Percentiles rank a stretch among this genome's conserved stretches.
phyloP scores from a whole-genome alignment of 495 filamentous ascomycete species.

The Collariella sp. region DNA sequence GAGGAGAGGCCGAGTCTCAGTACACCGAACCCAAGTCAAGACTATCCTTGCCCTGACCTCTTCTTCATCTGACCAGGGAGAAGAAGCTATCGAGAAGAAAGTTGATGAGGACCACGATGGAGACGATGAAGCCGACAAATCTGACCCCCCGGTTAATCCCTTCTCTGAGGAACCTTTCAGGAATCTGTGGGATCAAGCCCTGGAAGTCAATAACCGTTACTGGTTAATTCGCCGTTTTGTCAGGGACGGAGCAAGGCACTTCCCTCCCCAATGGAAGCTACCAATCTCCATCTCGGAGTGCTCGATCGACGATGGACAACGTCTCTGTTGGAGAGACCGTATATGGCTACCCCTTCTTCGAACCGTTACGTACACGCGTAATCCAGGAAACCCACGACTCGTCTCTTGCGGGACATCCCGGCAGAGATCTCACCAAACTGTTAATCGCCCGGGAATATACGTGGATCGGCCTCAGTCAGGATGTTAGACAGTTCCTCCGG shows the following conservation, averaged over 20 bases:
- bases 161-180: background rate
- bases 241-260: background rate
- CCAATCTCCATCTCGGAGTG: constrained; percentile 1
- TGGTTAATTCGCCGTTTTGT: background rate
- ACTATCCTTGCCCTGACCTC: too few species aligned
- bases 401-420: background rate
- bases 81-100: too few species aligned
- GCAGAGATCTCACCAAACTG: background rate
- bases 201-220: background rate
- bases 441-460: background rate
- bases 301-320: background rate
- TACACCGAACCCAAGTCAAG: background rate
- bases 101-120: background rate
- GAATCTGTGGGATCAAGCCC: background rate
- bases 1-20: background rate
- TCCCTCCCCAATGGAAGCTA: background rate
- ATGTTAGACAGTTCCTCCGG: background rate
- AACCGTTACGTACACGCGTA: background rate
- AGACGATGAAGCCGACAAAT: background rate
- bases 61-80: too few species aligned
- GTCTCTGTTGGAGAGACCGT: background rate
- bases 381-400: background rate
- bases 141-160: background rate
- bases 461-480: background rate
- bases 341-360: background rate